Evolutionary conservation across 2,329 filamentous ascomycete species (phyloP).

Genomic region (Amauroascus niger): DNA sequence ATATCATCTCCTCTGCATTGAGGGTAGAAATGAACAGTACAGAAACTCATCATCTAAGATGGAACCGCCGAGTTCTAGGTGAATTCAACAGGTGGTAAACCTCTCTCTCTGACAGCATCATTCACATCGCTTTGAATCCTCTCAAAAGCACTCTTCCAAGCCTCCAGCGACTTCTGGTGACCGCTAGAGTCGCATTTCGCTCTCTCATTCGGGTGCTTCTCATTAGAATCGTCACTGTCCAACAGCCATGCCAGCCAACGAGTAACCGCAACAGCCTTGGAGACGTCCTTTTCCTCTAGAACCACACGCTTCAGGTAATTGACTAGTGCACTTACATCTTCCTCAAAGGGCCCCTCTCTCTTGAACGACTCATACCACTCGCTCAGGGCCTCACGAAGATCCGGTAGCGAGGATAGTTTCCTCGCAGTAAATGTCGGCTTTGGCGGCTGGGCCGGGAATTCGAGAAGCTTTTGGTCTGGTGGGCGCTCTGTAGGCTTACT

Average conservation of each 20-base stretch:
- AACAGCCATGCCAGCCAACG: constrained; percentile 50
- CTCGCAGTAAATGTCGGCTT: constrained; percentile 54
- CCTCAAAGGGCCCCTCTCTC: constrained; percentile 63
- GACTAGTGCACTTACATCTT: constrained; percentile 66
- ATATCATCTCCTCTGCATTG: too few species aligned
- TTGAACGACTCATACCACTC: constrained; percentile 67
- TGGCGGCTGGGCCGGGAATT: constrained; percentile 42
- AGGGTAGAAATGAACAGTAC: too few species aligned
- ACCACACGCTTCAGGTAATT: constrained; percentile 66
- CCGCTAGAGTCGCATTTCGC: not conserved
- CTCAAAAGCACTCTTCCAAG: constrained; percentile 18
- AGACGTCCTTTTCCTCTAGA: constrained; percentile 63
- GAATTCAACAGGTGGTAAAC: constrained; percentile 48
- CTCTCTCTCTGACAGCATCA: constrained; percentile 46
- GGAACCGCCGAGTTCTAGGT: not conserved
- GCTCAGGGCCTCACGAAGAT: constrained; percentile 63
- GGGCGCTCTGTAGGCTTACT: constrained; percentile 1
- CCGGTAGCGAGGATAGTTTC: constrained; percentile 46
- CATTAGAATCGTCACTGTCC: constrained; percentile 19
- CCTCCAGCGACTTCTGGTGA: not conserved
- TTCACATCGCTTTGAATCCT: constrained; percentile 37
- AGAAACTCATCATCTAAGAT: too few species aligned
- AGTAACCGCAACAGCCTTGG: constrained; percentile 60
- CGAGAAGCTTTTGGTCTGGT: constrained; percentile 32
- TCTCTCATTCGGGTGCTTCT: not conserved